Conservation (phyloP, 1,284 basidiomycete species). For the Malassezia japonica region DNA sequence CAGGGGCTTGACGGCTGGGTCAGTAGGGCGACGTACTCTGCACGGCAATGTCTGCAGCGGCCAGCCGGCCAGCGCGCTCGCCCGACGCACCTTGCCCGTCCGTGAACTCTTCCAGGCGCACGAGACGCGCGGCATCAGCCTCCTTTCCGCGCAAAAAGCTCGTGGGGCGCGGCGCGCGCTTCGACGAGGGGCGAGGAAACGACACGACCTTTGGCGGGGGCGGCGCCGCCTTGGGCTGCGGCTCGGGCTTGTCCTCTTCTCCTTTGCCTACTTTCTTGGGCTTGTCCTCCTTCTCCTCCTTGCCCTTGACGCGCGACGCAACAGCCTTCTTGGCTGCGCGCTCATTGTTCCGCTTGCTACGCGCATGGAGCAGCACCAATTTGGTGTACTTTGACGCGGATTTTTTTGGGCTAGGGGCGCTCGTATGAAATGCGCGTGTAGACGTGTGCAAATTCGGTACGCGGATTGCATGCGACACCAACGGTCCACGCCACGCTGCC, state of each 20-base stretch:
- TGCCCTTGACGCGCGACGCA: too few species aligned
- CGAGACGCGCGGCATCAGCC: conserved; percentile 5
- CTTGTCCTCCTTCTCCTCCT: neutral
- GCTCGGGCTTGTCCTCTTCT: neutral
- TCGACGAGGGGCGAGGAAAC: neutral
- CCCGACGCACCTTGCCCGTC: neutral
- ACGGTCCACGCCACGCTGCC: neutral
- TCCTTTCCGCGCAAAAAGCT: conserved; percentile 10
- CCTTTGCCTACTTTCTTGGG: too few species aligned
- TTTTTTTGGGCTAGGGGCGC: neutral
- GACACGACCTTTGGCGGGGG: neutral
- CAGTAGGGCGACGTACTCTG: neutral
- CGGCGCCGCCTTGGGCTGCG: neutral
- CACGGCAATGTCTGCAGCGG: neutral
- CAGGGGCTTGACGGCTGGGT: conserved; percentile 24
- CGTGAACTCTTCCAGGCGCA: conserved; percentile 9
- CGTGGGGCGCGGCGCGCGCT: neutral
- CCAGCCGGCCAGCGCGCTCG: neutral
- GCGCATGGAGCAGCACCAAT: neutral
- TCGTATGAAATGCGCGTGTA: too few species aligned
- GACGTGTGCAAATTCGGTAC: neutral
- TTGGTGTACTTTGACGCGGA: neutral
- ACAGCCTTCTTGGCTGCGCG: neutral
- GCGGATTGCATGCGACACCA: too few species aligned
- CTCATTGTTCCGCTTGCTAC: neutral